Evolutionary conservation across 441 rosid species (phyloP).

Genomic region (Manihot esculenta): DNA sequence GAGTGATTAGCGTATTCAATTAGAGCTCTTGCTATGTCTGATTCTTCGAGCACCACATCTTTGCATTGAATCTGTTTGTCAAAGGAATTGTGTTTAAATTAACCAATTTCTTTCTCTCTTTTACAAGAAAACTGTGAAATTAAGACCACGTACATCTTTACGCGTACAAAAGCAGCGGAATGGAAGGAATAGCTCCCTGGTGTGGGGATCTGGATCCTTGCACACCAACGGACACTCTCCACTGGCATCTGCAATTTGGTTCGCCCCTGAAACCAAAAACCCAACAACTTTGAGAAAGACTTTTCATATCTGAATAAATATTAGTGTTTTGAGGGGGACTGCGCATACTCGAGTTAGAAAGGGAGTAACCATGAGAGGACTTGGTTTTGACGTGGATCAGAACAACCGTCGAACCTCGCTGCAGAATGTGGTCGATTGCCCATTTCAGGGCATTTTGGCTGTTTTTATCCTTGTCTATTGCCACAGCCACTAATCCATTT

Average conservation of each 20-base stretch:
- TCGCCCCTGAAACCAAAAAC: slow-evolving; percentile 34
- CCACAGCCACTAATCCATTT: slow-evolving; percentile 72
- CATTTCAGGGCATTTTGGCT: slow-evolving; percentile 90
- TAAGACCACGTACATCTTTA: slow-evolving; percentile 58
- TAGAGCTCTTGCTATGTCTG: slow-evolving; percentile 70
- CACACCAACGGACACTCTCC: slow-evolving; percentile 42
- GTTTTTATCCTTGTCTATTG: slow-evolving; percentile 73
- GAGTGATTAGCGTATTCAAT: slow-evolving; percentile 55
- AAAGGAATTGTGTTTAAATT: no score
- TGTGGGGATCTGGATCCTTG: slow-evolving; percentile 50
- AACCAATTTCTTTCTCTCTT: no score
- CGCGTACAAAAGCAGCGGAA: slow-evolving; percentile 94
- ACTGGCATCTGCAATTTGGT: slow-evolving; percentile 32
- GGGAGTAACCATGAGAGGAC: slow-evolving; percentile 16
- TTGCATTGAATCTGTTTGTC: slow-evolving; percentile 68
- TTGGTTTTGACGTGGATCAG: slow-evolving; percentile 77
- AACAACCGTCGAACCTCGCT: slow-evolving; percentile 61
- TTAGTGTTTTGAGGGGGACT: neutral
- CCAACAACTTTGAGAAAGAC: no score
- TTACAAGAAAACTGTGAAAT: neutral
- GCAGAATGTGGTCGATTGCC: slow-evolving; percentile 68
- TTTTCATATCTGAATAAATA: no score
- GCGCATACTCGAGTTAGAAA: slow-evolving; percentile 34
- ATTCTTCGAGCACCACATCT: slow-evolving; percentile 74
- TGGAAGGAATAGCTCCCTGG: slow-evolving; percentile 77